Conservation (phyloP, 305 asterid genomes). For the Stenogyne calaminthoides region DNA sequence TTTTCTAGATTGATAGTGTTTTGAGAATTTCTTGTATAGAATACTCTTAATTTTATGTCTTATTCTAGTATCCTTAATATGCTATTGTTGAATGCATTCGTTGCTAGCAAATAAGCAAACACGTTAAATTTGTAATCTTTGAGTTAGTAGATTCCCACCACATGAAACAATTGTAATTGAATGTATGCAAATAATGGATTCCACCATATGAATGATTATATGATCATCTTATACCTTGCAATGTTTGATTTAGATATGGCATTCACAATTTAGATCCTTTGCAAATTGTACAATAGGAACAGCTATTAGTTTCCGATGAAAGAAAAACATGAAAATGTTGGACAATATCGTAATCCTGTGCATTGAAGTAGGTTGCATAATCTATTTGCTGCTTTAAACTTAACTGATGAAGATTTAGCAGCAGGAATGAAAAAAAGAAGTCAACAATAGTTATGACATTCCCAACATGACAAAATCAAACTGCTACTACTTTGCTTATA, state of each 20-base stretch:
- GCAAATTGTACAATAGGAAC: not conserved
- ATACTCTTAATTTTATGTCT: not conserved
- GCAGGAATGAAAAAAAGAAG: conserved; percentile 23
- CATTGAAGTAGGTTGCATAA: conserved; percentile 8
- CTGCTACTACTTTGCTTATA: conserved; percentile 7
- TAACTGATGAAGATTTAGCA: conserved; percentile 1
- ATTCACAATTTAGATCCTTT: not conserved
- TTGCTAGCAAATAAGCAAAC: not conserved
- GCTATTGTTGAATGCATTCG: not conserved
- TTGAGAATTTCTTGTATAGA: conserved; percentile 29
- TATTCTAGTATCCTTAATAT: not conserved
- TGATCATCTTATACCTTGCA: not conserved
- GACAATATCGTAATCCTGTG: not conserved
- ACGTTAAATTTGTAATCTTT: not conserved
- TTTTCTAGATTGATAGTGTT: conserved; percentile 22
- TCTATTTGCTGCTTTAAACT: conserved; percentile 8
- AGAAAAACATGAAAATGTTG: not conserved
- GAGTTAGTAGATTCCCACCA: not conserved
- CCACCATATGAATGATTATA: not conserved
- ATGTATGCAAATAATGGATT: not conserved
- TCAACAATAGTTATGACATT: not conserved
- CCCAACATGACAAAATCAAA: conserved; percentile 17
- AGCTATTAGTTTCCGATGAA: not conserved
- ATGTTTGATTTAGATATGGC: not conserved
- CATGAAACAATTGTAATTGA: not conserved